phyloP scores from a whole-genome alignment of 257 asterid species.

The Cinchona pubescens region DNA sequence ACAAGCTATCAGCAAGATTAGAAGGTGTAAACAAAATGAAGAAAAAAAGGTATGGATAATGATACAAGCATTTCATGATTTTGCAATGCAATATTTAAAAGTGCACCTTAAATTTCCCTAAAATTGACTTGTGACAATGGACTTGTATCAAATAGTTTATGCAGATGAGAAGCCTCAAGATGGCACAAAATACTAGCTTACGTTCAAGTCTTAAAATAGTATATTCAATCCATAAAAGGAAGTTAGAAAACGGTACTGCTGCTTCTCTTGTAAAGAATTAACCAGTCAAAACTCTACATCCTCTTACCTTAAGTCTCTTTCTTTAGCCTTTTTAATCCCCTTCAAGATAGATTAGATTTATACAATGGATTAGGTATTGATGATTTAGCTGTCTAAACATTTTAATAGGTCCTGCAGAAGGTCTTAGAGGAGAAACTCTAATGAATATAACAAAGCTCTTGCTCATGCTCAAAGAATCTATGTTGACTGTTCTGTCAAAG shows the following conservation, averaged over 20 bases:
- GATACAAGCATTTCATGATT: background rate
- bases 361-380: too few relatives aligned
- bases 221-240: background rate
- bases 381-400: too few relatives aligned
- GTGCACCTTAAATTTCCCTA: too few relatives aligned
- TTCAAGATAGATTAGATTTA: background rate
- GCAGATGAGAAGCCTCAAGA: background rate
- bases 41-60: slow-evolving; percentile 13
- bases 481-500: too few relatives aligned
- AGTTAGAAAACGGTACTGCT: background rate
- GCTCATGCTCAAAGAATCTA: too few relatives aligned
- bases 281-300: background rate
- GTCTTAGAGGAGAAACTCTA: too few relatives aligned
- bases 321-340: background rate
- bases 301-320: background rate
- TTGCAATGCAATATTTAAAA: too few relatives aligned
- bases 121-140: too few relatives aligned
- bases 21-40: slow-evolving; percentile 17
- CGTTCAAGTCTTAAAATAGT: background rate
- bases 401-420: too few relatives aligned
- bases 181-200: background rate
- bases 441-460: too few relatives aligned
- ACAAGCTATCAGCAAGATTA: background rate
- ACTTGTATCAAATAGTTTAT: background rate
- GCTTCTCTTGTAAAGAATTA: background rate